These are phyloP conservation scores for Lactarius quietus DNA, from an alignment of 768 basidiomycete genomes.

Conservation along the genomic window DNA sequence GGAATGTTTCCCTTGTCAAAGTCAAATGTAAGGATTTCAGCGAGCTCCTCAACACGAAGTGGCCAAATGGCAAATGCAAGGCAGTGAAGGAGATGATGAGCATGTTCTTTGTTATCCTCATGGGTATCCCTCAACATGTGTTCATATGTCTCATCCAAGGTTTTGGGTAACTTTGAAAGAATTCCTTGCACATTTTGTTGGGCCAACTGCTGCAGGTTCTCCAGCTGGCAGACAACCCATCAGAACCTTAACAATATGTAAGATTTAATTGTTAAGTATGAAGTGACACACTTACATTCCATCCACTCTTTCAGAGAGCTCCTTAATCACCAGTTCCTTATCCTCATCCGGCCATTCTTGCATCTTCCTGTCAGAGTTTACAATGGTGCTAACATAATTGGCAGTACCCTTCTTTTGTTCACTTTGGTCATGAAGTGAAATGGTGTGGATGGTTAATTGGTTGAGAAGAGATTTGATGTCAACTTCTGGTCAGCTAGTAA, in stretches of 20 bases:
- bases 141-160: conserved; percentile 5
- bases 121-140: neutral
- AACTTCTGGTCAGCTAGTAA: neutral
- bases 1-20: neutral
- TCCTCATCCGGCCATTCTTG: neutral
- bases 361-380: conserved; percentile 6
- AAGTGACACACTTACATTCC: conserved; percentile 1
- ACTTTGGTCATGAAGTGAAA: neutral
- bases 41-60: neutral
- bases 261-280: neutral
- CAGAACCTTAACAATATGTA: neutral
- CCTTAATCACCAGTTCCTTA: neutral
- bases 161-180: neutral
- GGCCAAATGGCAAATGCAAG: neutral
- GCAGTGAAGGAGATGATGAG: conserved; percentile 2
- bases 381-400: neutral
- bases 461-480: neutral
- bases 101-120: neutral
- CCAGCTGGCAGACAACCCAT: conserved; percentile 1
- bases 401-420: neutral
- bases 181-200: neutral
- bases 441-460: neutral
- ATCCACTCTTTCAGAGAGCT: neutral
- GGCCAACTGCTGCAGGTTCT: neutral
- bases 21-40: neutral